phyloP scores from a whole-genome alignment of 2,329 filamentous ascomycete species.

The Xylariales sp. region DNA sequence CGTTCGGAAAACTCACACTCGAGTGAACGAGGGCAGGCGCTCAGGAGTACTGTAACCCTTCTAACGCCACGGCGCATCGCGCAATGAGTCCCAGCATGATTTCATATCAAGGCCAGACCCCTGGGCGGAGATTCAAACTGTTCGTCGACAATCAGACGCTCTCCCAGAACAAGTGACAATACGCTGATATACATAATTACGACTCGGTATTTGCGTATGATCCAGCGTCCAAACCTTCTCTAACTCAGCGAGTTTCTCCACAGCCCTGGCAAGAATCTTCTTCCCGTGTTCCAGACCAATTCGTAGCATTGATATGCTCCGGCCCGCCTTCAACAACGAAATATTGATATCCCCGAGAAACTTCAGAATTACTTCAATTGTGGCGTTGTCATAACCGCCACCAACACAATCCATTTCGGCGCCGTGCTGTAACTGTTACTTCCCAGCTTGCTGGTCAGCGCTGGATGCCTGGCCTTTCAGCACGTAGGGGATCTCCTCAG shows the following conservation, averaged over 20 bases:
- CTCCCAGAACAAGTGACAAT: no score
- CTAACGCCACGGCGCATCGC: no score
- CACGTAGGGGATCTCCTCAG: background rate
- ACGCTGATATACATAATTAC: no score
- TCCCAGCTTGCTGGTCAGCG: background rate
- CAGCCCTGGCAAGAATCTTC: background rate
- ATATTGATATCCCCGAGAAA: background rate
- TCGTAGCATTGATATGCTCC: background rate
- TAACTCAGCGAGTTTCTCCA: background rate
- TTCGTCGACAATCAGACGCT: no score
- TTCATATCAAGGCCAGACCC: no score
- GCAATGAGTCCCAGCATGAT: no score
- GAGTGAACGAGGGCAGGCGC: no score
- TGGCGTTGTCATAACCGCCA: background rate
- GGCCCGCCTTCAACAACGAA: background rate
- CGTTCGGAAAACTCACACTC: no score
- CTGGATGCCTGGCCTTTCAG: background rate
- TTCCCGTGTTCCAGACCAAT: background rate
- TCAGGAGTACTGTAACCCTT: no score
- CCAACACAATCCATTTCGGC: background rate
- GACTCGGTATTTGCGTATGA: no score
- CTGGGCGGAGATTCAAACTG: no score
- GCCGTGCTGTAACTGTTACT: background rate
- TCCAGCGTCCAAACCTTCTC: background rate
- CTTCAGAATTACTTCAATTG: background rate